Evolutionary conservation across 192 early-diverging fungal genomes (phyloP), one percentile per base, ranked within the genome.

Genomic region (Paraglomus brasilianum): DNA sequence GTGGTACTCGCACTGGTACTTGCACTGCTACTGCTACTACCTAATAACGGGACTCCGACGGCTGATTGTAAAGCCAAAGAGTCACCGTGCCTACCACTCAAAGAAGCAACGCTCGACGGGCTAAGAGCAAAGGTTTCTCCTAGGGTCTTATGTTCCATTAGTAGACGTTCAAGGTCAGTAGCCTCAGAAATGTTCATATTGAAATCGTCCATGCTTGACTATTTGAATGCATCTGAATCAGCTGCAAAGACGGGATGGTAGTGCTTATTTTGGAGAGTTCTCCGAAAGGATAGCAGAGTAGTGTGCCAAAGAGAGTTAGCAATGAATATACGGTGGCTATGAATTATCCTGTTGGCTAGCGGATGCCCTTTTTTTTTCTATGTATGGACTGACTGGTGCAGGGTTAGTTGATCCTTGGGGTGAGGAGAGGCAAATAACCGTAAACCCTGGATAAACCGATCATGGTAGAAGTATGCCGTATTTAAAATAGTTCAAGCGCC

Each of bases 81-180:
- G 36, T 22, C 62, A 64, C 44, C 40, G 22, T 40, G 22, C 21
- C 53, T 56, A 30, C 15, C 53, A 56, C 53, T 56, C 53, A 56
- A 56, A 56, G 36, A 56, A 17, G 15, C 53, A 21, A 17, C 36
- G 53, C 21, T 30, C 30, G 30, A 30, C 53, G 53, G 21, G 36
- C 9, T 21, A 1, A 56, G 11, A 11, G 62, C 21, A 64, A 44
- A 64, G 36, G 44, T 43, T 64, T 64, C 62, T 8, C 62, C 22
- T 14, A 63, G 5, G 40, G 43, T 22, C 48, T 64, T 64, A 22
- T 46, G 42, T 14, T 46, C 62, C 62, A 64, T 64, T 46, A 64
- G 43, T 5, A 64, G 30, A 47, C 62, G 24, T 21, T 64, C 17
- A 43, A 44, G 43, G 30, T 30, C 30, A 30, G 30, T 30, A 30